Base-by-base conservation (phyloP, 768 basidiomycete genomes). In the Suillus decipiens region DNA sequence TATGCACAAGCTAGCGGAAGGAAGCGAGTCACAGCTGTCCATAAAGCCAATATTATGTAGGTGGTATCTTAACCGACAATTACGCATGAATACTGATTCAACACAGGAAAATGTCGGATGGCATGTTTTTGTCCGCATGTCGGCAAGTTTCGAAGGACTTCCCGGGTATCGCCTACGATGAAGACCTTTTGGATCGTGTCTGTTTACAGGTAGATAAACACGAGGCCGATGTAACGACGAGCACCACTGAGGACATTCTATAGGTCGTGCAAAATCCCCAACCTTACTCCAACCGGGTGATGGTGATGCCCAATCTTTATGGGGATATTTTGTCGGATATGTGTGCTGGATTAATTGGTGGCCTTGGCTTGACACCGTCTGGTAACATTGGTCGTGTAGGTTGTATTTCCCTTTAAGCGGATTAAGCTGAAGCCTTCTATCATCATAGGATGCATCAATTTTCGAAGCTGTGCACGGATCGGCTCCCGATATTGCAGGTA, bases 261-360 rank as follows among this genome's bases (percentile, higher is more conserved):
- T 69, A 95, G 89, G 85, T 99, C 71, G 93, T 94, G 37, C 91
- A 93, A 74, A 96, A 99, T 78, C 97, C 97, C 28, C 81, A 78
- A 70, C 97, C 97, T 8, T 99, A 88, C 80, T 84, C 93, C 42
- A 95, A 97, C 79, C 90, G 95, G 57, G 96, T 99, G 67, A 99
- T 99, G 96, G 97, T 99, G 68, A 99, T 99, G 96, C 97, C 97
- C 60, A 99, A 99, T 82, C 80, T 99, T 65, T 96, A 93, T 70
- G 93, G 91, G 73, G 95, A 95, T 76, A 97, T 97, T 73, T 80
- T 97, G 67, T 97, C 95, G 55, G 96, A 99, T 76, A 95, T 99
- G 91, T 96, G 95, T 69, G 97, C 97, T 64, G 97, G 97, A 63
- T 84, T 99, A 69, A 99, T 99, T 77, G 97, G 97, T 65, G 97